Evolutionary conservation across 306 rosid genomes (phyloP).

Genomic region (Adenanthera pavonina): DNA sequence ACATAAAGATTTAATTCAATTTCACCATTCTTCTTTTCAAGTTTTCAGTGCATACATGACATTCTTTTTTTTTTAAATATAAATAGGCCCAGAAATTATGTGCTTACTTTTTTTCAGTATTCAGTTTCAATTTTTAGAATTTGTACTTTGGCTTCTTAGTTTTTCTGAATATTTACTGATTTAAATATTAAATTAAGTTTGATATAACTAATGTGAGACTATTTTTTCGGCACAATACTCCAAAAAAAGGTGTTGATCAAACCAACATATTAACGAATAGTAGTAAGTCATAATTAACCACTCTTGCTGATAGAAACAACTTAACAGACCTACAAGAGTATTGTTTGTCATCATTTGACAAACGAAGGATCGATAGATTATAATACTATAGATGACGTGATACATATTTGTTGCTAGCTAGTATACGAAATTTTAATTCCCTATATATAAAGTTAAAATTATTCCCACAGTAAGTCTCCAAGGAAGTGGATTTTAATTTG

Average conservation of each 20-base stretch:
- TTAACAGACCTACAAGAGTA: background rate
- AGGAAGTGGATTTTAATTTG: background rate
- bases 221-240: background rate
- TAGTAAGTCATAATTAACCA: conserved; percentile 1
- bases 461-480: background rate
- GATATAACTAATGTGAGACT: too few relatives aligned
- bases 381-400: background rate
- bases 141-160: background rate
- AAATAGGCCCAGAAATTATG: too few relatives aligned
- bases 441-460: background rate
- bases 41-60: background rate
- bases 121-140: too few relatives aligned
- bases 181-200: background rate
- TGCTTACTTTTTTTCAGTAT: too few relatives aligned
- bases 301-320: conserved; percentile 13
- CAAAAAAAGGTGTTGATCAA: background rate
- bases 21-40: background rate
- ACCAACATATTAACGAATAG: conserved; percentile 3
- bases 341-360: conserved; percentile 12
- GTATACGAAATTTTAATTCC: background rate
- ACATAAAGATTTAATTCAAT: background rate
- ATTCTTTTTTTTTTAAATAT: too few relatives aligned
- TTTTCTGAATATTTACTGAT: background rate
- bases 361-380: background rate
- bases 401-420: background rate